Evolutionary conservation across 495 filamentous ascomycete species (phyloP).

Genomic region (Rusavskia elegans): DNA sequence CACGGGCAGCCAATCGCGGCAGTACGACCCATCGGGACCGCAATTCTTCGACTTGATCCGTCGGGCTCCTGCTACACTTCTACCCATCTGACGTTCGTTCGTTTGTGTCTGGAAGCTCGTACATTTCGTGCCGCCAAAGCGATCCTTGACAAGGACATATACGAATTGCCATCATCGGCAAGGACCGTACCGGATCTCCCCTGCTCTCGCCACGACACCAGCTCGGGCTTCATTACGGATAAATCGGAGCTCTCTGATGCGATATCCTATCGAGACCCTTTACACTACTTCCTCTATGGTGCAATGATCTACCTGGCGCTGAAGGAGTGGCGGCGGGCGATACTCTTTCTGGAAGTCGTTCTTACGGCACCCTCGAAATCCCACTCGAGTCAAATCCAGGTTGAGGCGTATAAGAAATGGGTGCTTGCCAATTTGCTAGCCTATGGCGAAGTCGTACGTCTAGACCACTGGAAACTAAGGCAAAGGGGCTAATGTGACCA

Average conservation of each 20-base stretch:
- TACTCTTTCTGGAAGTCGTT: conserved; percentile 51
- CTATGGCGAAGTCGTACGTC: conserved; percentile 43
- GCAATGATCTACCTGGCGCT: conserved; percentile 64
- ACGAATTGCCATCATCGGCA: conserved; percentile 1
- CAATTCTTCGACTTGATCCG: conserved; percentile 58
- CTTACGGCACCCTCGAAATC: conserved; percentile 45
- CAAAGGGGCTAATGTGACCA: not conserved
- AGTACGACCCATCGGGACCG: conserved; percentile 41
- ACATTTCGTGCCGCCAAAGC: conserved; percentile 41
- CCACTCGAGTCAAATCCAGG: conserved; percentile 56
- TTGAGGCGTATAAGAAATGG: conserved; percentile 91
- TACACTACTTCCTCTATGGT: conserved; percentile 66
- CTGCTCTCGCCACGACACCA: conserved; percentile 19
- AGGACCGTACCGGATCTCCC: conserved; percentile 9
- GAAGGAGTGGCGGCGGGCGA: conserved; percentile 56
- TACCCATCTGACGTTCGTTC: conserved; percentile 44
- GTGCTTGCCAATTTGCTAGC: conserved; percentile 59
- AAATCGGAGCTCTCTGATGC: conserved; percentile 40
- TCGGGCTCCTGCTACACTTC: conserved; percentile 54
- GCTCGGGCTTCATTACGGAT: conserved; percentile 36
- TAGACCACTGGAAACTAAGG: conserved; percentile 4
- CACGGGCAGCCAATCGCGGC: conserved; percentile 38
- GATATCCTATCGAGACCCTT: conserved; percentile 39
- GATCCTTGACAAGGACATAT: conserved; percentile 49
- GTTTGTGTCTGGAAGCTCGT: conserved; percentile 39